Evolutionary conservation across 2,329 filamentous ascomycete genomes (phyloP), one percentile per base, ranked within the genome.

Genomic region (Blastomyces silverae): DNA sequence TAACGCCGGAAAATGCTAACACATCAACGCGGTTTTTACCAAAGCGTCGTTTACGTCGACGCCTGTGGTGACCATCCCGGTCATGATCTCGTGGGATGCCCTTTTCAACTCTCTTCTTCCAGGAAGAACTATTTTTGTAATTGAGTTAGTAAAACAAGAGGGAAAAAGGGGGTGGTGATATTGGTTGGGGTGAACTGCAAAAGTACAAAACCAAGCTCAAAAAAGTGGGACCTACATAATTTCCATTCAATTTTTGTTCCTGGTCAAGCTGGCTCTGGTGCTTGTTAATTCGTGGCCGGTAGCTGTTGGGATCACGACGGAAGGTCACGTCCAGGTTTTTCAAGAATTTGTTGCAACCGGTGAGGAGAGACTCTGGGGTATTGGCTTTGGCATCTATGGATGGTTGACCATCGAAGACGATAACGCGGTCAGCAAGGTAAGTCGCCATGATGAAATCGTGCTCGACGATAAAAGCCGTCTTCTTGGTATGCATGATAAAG

Each of bases 401-500:
- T 60, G 95, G 94, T 80, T 95, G 76, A 71, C 95, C 94, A 75
- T 97, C 94, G 74, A 99, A 99, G 74, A 99, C 94, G 74, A 99
- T 99, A 78, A 99, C 94, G 70, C 94, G 90, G 75, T 99, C 95
- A 57, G 94, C 87, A 58, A 89, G 83, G 74, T 89, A 89, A 55
- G 87, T 89, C 52, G 87, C 86, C 92, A 97, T 97, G 82, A 97
- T 96, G 83, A 99, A 97, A 85, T 99, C 94, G 89, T 99, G 94
- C 87, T 99, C 94, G 77, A 99, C 93, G 71, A 99, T 87, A 78
- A 99, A 99, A 61, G 94, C 94, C 0, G 94, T 99, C 87, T 97
- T 97, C 87, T 97, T 97, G 73, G 92, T 88, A 83, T 99, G 93
- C 94, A 99, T 99, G 80, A 99, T 99, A 85, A 96, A 99, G 70